These are phyloP conservation scores for sweet orange (Citrus sinensis) DNA, from an alignment of 345 rosid genomes.

Conservation along the genomic window DVS_A1.0 CM039163.1:40680501-40681000, in stretches of 20 bases:
- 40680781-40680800: constrained; percentile 10
- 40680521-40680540: constrained; percentile 26
- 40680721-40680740: constrained; percentile 29
- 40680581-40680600: constrained; percentile 22
- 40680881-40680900: constrained; percentile 19
- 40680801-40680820: constrained; percentile 29
- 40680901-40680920: constrained; percentile 10
- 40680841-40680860: constrained; percentile 13
- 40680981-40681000: constrained; percentile 29
- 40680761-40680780: neutral
- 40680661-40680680: constrained; percentile 33
- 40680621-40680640: neutral
- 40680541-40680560: constrained; percentile 17
- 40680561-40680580: constrained; percentile 11
- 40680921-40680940: constrained; percentile 44
- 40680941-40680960: constrained; percentile 29
- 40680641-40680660: constrained; percentile 27
- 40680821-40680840: neutral
- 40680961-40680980: constrained; percentile 18
- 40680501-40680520: constrained; percentile 19
- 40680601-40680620: constrained; percentile 14
- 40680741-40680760: constrained; percentile 30
- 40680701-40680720: constrained; percentile 18
- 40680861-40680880: constrained; percentile 22
- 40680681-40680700: constrained; percentile 21